Conservation (phyloP, 2,329 filamentous ascomycete genomes). For the Botrytis cinerea region DNA sequence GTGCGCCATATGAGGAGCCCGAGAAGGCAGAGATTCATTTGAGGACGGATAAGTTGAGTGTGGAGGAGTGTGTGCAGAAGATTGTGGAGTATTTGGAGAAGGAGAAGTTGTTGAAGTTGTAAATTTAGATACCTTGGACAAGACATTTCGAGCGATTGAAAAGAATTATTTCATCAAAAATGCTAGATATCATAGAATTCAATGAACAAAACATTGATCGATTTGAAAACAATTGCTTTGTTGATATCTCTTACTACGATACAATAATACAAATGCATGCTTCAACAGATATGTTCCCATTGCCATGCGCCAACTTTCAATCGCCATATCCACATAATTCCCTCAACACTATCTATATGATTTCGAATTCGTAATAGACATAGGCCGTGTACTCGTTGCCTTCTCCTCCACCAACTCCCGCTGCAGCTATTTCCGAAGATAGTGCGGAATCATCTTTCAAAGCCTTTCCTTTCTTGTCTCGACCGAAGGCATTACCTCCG, state of each 20-base stretch:
- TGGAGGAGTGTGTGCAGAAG: conserved; percentile 84
- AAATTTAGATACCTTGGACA: conserved; percentile 21
- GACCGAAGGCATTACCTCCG: conserved; percentile 88
- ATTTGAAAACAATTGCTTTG: conserved; percentile 13
- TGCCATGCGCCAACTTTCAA: conserved; percentile 31
- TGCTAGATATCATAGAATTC: conserved; percentile 4
- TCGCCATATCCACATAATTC: conserved; percentile 5
- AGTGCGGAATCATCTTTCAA: conserved; percentile 83
- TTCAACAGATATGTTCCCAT: conserved; percentile 27
- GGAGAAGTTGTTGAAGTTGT: conserved; percentile 57
- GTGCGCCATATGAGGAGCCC: conserved; percentile 91
- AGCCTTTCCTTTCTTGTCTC: conserved; percentile 90
- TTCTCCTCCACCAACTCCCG: conserved; percentile 66
- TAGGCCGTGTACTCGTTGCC: conserved; percentile 89
- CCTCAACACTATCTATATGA: conserved; percentile 46
- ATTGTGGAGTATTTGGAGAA: conserved; percentile 79
- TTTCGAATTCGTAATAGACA: conserved; percentile 94
- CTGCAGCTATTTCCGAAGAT: conserved; percentile 81
- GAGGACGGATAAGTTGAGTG: conserved; percentile 75
- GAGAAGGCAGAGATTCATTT: conserved; percentile 84
- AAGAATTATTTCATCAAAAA: not conserved
- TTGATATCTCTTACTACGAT: conserved; percentile 25
- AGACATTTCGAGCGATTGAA: not conserved
- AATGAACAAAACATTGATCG: not conserved
- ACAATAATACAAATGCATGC: conserved; percentile 32